Evolutionary conservation across 2,329 filamentous ascomycete genomes (phyloP), one percentile per base, ranked within the genome.

Genomic region (Rhynchosporium graminicola): DNA sequence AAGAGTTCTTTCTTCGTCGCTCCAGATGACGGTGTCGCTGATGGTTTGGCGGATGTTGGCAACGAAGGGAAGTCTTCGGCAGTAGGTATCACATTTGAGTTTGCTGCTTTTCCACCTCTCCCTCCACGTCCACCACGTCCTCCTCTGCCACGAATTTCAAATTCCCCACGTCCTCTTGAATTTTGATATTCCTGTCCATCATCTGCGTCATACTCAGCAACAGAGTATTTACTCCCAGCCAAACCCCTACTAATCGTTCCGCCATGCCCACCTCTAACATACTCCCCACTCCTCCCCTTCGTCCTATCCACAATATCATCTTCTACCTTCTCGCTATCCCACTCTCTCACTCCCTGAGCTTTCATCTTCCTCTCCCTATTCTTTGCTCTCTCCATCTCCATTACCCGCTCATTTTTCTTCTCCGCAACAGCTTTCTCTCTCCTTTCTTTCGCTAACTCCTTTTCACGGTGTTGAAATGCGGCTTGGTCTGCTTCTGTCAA

Each of bases 401-500:
- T 72, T 40, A 69, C 64, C 28, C 69, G 58, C 40, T 65, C 63
- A 47, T 71, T 71, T 52, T 68, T 70, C 48, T 67, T 65, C 59
- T 74, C 73, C 51, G 68, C 67, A 13, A 68, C 64, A 4, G 52
- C 61, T 42, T 70, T 69, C 46, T 67, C 65, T 42, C 47, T 57
- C 61, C 82, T 77, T 61, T 84, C 80, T 67, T 81, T 78, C 28
- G 80, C 80, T 0, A 84, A 82, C 9, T 84, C 76, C 40, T 83
- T 82, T 70, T 89, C 87, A n/a, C 86, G 80, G 62, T 86, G 80
- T 47, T 85, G 80, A 71, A 87, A 89, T 0, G 81, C 83, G 3
- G 85, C 85, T 59, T 83, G 81, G 67, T 90, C 87, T n/a, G 85
- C 85, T 76, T 89, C 84, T n/a, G 86, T 85, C 31, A 85, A 80